Conservation (phyloP, 1,284 basidiomycete species). For the Porogramme epimiltina region DNA sequence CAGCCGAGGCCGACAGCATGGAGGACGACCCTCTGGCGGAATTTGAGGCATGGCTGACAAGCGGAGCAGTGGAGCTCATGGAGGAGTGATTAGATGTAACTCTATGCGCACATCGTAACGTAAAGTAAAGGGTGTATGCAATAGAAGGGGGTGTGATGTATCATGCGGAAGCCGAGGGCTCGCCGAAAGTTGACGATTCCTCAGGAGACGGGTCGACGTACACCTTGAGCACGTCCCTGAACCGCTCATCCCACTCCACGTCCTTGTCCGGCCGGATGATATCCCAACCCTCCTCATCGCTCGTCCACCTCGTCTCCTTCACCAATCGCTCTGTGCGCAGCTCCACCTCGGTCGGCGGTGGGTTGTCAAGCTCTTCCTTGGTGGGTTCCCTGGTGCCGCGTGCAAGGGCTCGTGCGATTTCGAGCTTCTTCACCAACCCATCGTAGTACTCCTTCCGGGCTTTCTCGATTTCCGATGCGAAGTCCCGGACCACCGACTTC, state of each 20-base stretch:
- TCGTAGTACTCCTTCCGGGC: slow-evolving; percentile 81
- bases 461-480: slow-evolving; percentile 66
- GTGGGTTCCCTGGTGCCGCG: slow-evolving; percentile 82
- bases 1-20: neutral
- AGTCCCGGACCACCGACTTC: slow-evolving; percentile 57
- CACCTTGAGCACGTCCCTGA: slow-evolving; percentile 65
- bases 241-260: slow-evolving; percentile 79
- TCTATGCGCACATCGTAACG: neutral
- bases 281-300: slow-evolving; percentile 76
- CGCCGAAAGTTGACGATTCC: neutral
- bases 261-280: slow-evolving; percentile 67
- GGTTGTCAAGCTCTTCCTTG: slow-evolving; percentile 79
- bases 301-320: slow-evolving; percentile 86
- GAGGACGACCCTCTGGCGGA: slow-evolving; percentile 43
- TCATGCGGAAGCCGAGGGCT: slow-evolving; percentile 6
- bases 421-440: slow-evolving; percentile 69
- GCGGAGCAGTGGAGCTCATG: slow-evolving; percentile 42
- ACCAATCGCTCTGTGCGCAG: slow-evolving; percentile 81
- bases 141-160: neutral
- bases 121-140: slow-evolving; percentile 11
- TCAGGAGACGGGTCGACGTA: slow-evolving; percentile 49
- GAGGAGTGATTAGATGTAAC: slow-evolving; percentile 21
- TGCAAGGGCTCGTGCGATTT: slow-evolving; percentile 75
- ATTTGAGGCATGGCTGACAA: slow-evolving; percentile 50
- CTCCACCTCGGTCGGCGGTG: slow-evolving; percentile 87